phyloP scores from a whole-genome alignment of 1,284 basidiomycete genomes.

The Ceratobasidium sp. region DNA sequence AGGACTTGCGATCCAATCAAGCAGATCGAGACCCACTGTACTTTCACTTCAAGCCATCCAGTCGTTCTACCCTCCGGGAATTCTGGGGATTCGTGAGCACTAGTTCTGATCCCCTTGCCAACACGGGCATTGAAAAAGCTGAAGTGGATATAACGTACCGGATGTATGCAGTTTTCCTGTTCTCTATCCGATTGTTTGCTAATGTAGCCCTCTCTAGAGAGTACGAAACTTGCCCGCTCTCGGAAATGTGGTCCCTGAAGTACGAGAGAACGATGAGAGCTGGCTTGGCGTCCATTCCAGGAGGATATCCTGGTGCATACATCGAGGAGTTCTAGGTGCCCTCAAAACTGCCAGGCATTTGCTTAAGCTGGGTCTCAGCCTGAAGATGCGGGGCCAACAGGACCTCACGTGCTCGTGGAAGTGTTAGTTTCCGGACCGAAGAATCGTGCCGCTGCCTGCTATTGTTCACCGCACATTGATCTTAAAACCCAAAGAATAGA shows the following conservation, averaged over 20 bases:
- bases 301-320: not conserved
- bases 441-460: too few relatives aligned
- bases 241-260: not conserved
- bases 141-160: not conserved
- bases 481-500: not conserved
- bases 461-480: not conserved
- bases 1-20: not conserved
- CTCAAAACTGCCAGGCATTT: not conserved
- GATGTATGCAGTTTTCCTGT: not conserved
- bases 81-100: slow-evolving; percentile 12
- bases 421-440: too few relatives aligned
- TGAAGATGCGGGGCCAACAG: too few relatives aligned
- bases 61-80: not conserved
- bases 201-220: not conserved
- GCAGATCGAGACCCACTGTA: too few relatives aligned
- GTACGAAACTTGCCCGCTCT: not conserved
- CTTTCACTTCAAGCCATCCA: not conserved
- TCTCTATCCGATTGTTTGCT: not conserved
- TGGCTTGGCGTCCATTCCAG: not conserved
- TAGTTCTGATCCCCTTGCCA: not conserved
- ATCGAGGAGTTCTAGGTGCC: not conserved
- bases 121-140: not conserved
- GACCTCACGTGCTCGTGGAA: too few relatives aligned
- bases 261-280: not conserved
- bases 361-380: too few relatives aligned